Conservation (phyloP, 352 stramenopile species). For the Phytopythium boreale region DNA sequence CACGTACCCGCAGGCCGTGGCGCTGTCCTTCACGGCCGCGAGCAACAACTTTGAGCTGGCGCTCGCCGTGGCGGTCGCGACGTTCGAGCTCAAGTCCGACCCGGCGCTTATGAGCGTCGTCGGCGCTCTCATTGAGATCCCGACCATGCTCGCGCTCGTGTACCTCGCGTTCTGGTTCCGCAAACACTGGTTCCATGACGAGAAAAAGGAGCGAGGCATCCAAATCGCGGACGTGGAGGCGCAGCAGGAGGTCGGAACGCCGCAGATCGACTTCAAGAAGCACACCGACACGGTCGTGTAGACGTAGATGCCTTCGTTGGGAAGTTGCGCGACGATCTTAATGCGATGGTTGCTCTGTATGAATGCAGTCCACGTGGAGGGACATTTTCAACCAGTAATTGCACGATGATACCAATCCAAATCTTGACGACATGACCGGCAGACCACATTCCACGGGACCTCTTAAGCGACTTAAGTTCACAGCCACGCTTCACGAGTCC, state of each 20-base stretch:
- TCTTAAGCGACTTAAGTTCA: background rate
- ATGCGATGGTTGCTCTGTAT: background rate
- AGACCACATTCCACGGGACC: too few species aligned
- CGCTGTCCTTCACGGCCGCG: conserved; percentile 60
- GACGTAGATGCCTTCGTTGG: background rate
- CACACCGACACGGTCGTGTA: conserved; percentile 2
- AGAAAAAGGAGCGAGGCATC: background rate
- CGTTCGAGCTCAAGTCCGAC: conserved; percentile 72
- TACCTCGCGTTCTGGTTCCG: conserved; percentile 39
- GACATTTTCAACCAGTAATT: too few species aligned
- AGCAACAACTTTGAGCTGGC: conserved; percentile 82
- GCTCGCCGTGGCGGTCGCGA: conserved; percentile 54
- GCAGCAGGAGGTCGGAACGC: background rate
- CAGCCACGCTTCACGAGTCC: background rate
- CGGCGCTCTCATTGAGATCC: conserved; percentile 67
- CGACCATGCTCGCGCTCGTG: conserved; percentile 66
- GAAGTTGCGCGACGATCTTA: background rate
- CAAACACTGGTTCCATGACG: conserved; percentile 4
- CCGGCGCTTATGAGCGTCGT: conserved; percentile 65
- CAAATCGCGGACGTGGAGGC: background rate
- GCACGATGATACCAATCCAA: too few species aligned
- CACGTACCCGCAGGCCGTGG: conserved; percentile 38
- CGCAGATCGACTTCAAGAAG: conserved; percentile 1
- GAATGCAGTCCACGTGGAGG: too few species aligned
- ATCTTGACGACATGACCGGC: too few species aligned